Percentiles rank a stretch among this genome's conserved stretches.
Conservation (phyloP, 2,329 filamentous ascomycete genomes). For the Cordyceps pruinosa region DNA sequence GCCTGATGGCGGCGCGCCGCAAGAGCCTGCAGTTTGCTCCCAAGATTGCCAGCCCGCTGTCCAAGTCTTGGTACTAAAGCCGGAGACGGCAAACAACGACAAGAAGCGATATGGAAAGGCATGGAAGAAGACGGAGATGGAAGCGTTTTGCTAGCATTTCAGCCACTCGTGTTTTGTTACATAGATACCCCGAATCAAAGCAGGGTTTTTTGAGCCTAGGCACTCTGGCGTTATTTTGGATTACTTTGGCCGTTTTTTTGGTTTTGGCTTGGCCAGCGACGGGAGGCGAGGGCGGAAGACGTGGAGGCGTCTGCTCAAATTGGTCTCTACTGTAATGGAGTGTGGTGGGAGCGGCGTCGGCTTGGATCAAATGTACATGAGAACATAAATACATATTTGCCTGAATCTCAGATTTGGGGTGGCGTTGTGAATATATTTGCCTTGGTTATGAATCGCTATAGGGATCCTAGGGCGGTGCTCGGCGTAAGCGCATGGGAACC, state of each 20-base stretch:
- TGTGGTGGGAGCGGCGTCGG: background rate
- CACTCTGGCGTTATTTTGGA: conserved; percentile 5
- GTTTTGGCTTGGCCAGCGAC: too few relatives aligned
- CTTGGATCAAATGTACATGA: conserved; percentile 4
- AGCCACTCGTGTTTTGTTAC: conserved; percentile 2
- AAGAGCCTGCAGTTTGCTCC: conserved; percentile 76
- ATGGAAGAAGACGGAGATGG: background rate
- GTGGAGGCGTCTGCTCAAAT: background rate
- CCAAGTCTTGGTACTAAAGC: conserved; percentile 42
- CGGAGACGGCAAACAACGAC: background rate
- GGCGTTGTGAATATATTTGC: conserved; percentile 5
- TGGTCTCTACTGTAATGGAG: background rate
- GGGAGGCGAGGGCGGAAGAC: background rate
- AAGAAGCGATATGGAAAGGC: background rate
- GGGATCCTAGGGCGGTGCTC: background rate
- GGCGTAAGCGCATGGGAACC: background rate
- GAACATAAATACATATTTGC: background rate
- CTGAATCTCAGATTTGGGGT: background rate
- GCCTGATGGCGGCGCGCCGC: conserved; percentile 63
- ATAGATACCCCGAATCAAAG: conserved; percentile 1
- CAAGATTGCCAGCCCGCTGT: conserved; percentile 65
- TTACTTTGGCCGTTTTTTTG: background rate
- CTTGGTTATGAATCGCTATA: background rate
- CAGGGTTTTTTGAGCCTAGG: background rate
- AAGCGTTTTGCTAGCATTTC: conserved; percentile 9